Evolutionary conservation across 495 filamentous ascomycete species (phyloP).

Genomic region (Wilcoxina mikolae): DNA sequence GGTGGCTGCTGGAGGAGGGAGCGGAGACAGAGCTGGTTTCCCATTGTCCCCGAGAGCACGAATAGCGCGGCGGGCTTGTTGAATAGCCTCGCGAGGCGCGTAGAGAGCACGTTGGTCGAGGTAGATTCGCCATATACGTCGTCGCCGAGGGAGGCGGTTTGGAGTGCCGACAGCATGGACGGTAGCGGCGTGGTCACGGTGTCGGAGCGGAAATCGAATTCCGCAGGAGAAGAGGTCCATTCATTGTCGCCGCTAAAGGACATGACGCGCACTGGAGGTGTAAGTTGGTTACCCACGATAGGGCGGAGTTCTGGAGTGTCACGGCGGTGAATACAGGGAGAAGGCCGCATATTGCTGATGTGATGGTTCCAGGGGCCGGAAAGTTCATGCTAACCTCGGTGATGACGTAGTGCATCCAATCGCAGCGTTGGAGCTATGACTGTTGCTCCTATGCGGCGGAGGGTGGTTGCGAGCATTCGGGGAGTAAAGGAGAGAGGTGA

Average conservation of each 20-base stretch:
- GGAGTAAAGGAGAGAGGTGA: not conserved
- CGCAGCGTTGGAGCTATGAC: not conserved
- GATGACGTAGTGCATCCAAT: not conserved
- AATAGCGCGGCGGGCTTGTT: constrained; percentile 59
- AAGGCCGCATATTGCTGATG: not conserved
- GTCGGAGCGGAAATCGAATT: constrained; percentile 53
- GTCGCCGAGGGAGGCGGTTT: constrained; percentile 49
- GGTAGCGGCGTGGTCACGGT: constrained; percentile 73
- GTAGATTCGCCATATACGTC: constrained; percentile 76
- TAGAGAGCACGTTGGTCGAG: constrained; percentile 58
- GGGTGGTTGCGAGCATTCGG: not conserved
- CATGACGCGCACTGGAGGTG: not conserved
- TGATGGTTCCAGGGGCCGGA: no score
- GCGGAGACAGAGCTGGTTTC: constrained; percentile 60
- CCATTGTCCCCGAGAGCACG: constrained; percentile 84
- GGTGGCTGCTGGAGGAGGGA: constrained; percentile 55
- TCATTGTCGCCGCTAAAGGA: constrained; percentile 1
- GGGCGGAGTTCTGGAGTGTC: not conserved
- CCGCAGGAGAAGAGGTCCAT: constrained; percentile 34
- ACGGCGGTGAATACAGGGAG: not conserved
- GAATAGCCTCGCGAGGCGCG: constrained; percentile 52
- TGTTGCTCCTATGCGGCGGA: not conserved
- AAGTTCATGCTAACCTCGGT: no score
- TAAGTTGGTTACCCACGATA: not conserved
- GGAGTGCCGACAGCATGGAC: constrained; percentile 59